Conservation (phyloP, 352 stramenopile genomes). For the Phytopythium ostracodes region DNA sequence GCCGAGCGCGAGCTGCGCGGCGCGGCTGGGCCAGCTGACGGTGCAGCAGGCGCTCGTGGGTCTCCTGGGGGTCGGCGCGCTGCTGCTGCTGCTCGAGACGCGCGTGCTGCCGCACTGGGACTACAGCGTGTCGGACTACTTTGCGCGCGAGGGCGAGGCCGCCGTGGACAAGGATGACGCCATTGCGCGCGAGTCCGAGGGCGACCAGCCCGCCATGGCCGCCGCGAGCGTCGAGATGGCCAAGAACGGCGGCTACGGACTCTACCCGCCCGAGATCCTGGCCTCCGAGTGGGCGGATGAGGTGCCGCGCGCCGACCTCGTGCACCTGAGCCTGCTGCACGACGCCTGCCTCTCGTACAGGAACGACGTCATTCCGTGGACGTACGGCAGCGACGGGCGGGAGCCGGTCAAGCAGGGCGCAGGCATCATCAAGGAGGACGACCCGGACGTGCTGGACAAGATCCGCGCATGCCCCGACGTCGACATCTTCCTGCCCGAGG, state of each 20-base stretch:
- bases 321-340: constrained; percentile 54
- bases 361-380: constrained; percentile 20
- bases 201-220: background rate
- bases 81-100: constrained; percentile 19
- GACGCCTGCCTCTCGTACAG: constrained; percentile 36
- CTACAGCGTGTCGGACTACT: constrained; percentile 11
- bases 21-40: constrained; percentile 15
- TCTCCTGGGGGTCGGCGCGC: constrained; percentile 16
- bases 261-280: constrained; percentile 44
- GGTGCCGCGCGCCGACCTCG: constrained; percentile 25
- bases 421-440: constrained; percentile 27
- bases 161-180: background rate
- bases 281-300: constrained; percentile 27
- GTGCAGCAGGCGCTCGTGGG: constrained; percentile 21
- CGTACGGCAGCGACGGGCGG: background rate
- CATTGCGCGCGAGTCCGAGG: background rate
- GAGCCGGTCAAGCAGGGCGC: constrained; percentile 15
- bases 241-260: constrained; percentile 27
- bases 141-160: constrained; percentile 8
- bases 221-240: background rate
- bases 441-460: constrained; percentile 38
- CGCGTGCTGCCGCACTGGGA: constrained; percentile 15
- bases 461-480: constrained; percentile 52
- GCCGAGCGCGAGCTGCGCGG: background rate
- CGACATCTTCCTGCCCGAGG: constrained; percentile 55